These are phyloP conservation scores for Fusarium xyrophilum DNA, from an alignment of 2,329 filamentous ascomycete species.

Conservation along the genomic window DNA sequence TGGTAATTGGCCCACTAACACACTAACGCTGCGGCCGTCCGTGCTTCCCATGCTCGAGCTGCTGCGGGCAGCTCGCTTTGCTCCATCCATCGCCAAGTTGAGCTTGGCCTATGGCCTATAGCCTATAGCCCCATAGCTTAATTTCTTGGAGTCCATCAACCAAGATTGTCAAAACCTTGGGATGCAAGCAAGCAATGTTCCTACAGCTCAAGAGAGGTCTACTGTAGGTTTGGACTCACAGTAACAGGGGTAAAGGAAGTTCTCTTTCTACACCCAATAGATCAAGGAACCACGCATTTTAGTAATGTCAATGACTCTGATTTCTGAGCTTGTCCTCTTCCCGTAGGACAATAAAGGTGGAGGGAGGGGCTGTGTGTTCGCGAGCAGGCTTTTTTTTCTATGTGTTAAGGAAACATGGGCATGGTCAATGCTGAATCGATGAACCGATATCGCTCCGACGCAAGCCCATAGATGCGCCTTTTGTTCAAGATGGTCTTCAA, in stretches of 20 bases:
- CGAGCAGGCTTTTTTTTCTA: conserved; percentile 32
- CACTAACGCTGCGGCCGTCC: conserved; percentile 4
- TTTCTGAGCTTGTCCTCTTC: background rate
- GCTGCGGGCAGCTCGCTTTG: background rate
- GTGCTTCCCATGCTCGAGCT: conserved; percentile 16
- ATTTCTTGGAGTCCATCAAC: conserved; percentile 20
- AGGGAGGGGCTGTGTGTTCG: conserved; percentile 14
- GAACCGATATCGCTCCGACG: conserved; percentile 7
- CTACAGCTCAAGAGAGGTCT: background rate
- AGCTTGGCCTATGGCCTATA: background rate
- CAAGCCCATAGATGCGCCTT: background rate
- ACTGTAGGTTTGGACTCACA: background rate
- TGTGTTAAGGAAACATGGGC: conserved; percentile 21
- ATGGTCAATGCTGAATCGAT: conserved; percentile 13
- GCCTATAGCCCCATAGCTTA: conserved; percentile 10
- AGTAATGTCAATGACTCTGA: background rate
- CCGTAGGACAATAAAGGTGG: background rate
- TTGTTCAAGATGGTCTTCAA: background rate
- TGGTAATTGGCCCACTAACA: conserved; percentile 26
- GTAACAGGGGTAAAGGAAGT: background rate
- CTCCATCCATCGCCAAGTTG: conserved; percentile 2
- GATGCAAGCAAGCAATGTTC: background rate
- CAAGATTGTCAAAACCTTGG: background rate
- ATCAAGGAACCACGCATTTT: background rate
- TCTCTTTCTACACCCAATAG: background rate